A percentile compares a stretch with the other conserved stretches of the same genome.
These are phyloP conservation scores for Helenozyma rhizophorensis DNA, from an alignment of 805 yeast genomes.

Conservation along the genomic window DNA sequence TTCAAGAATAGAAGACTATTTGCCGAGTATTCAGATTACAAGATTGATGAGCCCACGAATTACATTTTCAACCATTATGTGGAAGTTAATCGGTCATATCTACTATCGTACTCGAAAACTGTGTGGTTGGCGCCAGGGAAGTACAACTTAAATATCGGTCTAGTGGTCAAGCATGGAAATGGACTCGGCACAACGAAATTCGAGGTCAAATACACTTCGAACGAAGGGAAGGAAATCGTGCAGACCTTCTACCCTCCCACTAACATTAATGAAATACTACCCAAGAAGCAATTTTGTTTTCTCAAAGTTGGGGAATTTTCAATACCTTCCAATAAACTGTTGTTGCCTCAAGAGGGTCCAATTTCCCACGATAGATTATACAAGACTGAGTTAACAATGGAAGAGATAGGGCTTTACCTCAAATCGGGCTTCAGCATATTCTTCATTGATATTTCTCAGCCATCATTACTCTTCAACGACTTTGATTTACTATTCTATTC, in stretches of 20 bases:
- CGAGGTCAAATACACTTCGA: slow-evolving; percentile 33
- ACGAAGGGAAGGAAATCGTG: slow-evolving; percentile 20
- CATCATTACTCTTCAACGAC: slow-evolving; percentile 37
- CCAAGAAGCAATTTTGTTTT: slow-evolving; percentile 46
- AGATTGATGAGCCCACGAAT: slow-evolving; percentile 46
- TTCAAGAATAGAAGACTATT: slow-evolving; percentile 49
- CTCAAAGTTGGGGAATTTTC: slow-evolving; percentile 48
- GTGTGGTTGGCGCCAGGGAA: slow-evolving; percentile 46
- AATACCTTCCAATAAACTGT: slow-evolving; percentile 18
- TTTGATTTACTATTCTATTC: slow-evolving; percentile 40
- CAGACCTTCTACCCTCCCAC: slow-evolving; percentile 53
- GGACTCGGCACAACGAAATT: slow-evolving; percentile 60
- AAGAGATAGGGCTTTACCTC: slow-evolving; percentile 51
- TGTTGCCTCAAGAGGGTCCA: background rate
- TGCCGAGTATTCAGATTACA: slow-evolving; percentile 42
- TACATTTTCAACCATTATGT: slow-evolving; percentile 41
- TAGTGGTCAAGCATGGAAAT: slow-evolving; percentile 48
- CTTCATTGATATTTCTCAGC: slow-evolving; percentile 42
- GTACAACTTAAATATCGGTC: slow-evolving; percentile 49
- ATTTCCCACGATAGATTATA: slow-evolving; percentile 19
- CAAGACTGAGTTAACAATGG: slow-evolving; percentile 44
- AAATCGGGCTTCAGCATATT: slow-evolving; percentile 49
- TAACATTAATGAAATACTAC: slow-evolving; percentile 54
- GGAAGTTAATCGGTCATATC: slow-evolving; percentile 46
- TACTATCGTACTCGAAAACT: slow-evolving; percentile 42